Evolutionary conservation across 129 eudicot species (phyloP), one percentile per base, ranked within the genome.

Genomic region (Glebionis coronaria): DNA sequence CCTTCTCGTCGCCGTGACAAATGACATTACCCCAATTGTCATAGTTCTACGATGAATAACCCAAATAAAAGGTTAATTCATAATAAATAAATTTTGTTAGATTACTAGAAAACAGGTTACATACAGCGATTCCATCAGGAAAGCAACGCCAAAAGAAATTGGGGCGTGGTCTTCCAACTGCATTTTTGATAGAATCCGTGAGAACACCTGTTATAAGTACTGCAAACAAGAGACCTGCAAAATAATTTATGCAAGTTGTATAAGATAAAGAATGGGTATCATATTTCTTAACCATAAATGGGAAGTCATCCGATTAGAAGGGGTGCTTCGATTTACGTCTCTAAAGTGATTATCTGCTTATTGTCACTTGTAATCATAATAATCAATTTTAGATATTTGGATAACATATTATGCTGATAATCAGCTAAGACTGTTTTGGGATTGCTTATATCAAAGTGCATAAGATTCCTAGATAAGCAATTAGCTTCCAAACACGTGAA

Each of bases 131-230:
- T 18, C 98, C 98, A 69, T 92, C 98, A 2, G 95, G 96, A 80
- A 91, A 85, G 82, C 96, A 91, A 63, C 98, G 96, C 88, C 88
- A 91, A 65, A 91, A 91, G 82, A 91, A 91, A 78, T 91, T 82
- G n/a, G 98, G 98, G 1, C 96, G 86, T 35, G 98, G 96, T 56
- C 98, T 81, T 67, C 96, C 98, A 75, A 87, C 95, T 21, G 79
- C 98, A 72, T 83, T 72, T 79, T 88, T 88, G 31, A 88, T 83
- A 38, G 96, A 84, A 80, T 88, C 95, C 5, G 98, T 91, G 42
- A 91, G 76, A 19, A 91, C 97, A 8, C 71, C 96, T 9, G 96
- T 91, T 40, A 91, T 81, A 63, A 88, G 78, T 13, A 88, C 88
- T 28, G 95, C 70, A 76, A 79, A 87, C 69, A 87, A 18, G 11